Conservation (phyloP, 2,329 filamentous ascomycete species). For the Cladosporium sp. region DNA sequence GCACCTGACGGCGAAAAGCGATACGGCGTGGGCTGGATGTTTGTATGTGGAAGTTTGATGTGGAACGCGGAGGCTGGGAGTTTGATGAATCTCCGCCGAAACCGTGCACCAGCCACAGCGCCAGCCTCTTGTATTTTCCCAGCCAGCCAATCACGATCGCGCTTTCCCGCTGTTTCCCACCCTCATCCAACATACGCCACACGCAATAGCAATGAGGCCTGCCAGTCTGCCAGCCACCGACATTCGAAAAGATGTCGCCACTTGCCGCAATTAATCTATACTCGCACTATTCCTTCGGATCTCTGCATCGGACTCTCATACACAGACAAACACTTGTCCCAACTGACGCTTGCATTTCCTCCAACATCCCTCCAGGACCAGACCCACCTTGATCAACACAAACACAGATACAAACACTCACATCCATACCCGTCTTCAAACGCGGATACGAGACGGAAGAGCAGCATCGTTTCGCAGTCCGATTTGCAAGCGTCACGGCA, state of each 20-base stretch:
- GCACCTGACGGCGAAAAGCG: not conserved
- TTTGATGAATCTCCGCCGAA: not conserved
- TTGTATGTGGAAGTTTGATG: not conserved
- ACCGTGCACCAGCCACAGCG: not conserved
- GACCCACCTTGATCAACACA: not conserved
- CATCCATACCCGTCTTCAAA: not conserved
- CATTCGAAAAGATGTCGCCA: not conserved
- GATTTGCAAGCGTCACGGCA: not conserved
- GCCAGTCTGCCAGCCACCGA: conserved; percentile 7
- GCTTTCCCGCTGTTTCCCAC: not conserved
- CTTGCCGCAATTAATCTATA: conserved; percentile 5
- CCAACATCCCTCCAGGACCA: not conserved
- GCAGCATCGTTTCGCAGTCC: not conserved
- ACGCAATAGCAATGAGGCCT: not conserved
- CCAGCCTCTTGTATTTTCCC: not conserved
- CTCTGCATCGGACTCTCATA: not conserved
- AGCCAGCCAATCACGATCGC: not conserved
- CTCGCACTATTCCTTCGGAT: not conserved
- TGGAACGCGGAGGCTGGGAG: conserved; percentile 7
- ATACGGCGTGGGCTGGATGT: conserved; percentile 5
- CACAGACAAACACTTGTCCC: not conserved
- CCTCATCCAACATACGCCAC: conserved; percentile 1
- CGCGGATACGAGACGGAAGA: not conserved
- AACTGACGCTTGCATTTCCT: not conserved
- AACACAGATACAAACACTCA: not conserved